Conservation (phyloP, 192 early-diverging fungal species). For the Spizellomyces punctatus region DNA sequence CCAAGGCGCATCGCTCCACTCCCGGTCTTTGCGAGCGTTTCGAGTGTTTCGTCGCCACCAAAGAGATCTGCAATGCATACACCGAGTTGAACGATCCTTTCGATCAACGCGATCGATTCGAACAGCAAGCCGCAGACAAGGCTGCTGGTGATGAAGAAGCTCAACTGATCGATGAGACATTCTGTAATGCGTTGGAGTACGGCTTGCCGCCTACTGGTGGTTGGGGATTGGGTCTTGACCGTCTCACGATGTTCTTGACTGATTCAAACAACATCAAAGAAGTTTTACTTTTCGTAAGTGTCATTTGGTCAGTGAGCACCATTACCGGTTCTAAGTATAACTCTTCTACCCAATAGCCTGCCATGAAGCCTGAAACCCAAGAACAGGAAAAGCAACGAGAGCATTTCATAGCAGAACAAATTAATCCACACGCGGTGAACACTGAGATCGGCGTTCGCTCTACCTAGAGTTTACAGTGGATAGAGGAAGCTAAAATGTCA, state of each 20-base stretch:
- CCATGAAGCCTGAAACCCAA: conserved; percentile 56
- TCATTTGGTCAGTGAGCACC: not conserved
- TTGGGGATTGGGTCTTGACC: conserved; percentile 90
- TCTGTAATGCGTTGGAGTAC: conserved; percentile 95
- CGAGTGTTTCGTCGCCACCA: conserved; percentile 98
- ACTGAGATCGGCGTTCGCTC: conserved; percentile 18
- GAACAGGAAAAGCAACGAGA: conserved; percentile 38
- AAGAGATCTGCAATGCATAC: conserved; percentile 99
- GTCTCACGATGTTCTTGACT: conserved; percentile 98
- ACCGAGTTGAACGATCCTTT: conserved; percentile 99
- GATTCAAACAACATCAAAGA: conserved; percentile 98
- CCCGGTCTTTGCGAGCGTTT: conserved; percentile 97
- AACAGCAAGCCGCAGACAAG: conserved; percentile 96
- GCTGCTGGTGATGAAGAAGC: conserved; percentile 98
- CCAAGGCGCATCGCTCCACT: conserved; percentile 91
- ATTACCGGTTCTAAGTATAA: not conserved
- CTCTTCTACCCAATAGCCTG: conserved; percentile 38
- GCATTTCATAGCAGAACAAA: conserved; percentile 25
- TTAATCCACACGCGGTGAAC: conserved; percentile 20
- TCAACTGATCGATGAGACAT: conserved; percentile 96
- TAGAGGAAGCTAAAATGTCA: too few relatives aligned
- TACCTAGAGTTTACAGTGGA: not conserved
- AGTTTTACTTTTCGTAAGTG: conserved; percentile 68
- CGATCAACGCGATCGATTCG: conserved; percentile 97
- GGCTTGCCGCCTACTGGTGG: conserved; percentile 92